Evolutionary conservation across 768 basidiomycete species (phyloP), one percentile per base, ranked within the genome.

Genomic region (Trametes coccinea): DNA sequence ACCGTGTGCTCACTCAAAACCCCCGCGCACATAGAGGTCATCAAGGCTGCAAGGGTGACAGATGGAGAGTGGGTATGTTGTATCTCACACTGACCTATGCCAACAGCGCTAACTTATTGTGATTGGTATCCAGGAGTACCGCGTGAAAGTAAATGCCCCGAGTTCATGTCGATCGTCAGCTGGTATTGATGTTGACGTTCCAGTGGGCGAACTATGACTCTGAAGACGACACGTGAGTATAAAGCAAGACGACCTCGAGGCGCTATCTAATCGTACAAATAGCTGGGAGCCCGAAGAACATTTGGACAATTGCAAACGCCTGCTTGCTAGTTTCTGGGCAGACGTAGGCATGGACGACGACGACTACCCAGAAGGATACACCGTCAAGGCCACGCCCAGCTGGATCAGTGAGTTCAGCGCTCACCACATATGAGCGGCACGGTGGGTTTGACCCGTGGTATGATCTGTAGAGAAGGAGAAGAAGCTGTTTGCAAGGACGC

Each of bases 281-380:
- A 90, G 89, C 66, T 90, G 89, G 89, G 89, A 90, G 60, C 89
- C 89, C 10, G 73, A 78, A 53, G 73, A 72, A 6, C 88, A 91
- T 68, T 77, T 91, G 13, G 75, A 51, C 27, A 58, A 79, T 30
- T 91, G 89, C 68, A 72, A 80, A 14, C 79, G 84, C 17, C 76
- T 91, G 14, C 72, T 89, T 29, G 62, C 71, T n/a, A 85, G 84
- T 62, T 91, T 91, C 69, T 77, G 76, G 76, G 49, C 72, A 5
- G 78, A 87, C 53, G 65, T 90, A 17, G 88, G 88, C 1, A 70
- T 71, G 16, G 85, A 89, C 60, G 69, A 88, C 54, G 51, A 78
- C 0, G 85, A 88, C 66, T 87, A 87, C 71, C 46, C 63, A 9
- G 59, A 78, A 34, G 86, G 84, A 7, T 74, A 81, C 47, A 73